phyloP scores from a whole-genome alignment of 176 grass and related monocot species.

The Ananas comosus region DNA sequence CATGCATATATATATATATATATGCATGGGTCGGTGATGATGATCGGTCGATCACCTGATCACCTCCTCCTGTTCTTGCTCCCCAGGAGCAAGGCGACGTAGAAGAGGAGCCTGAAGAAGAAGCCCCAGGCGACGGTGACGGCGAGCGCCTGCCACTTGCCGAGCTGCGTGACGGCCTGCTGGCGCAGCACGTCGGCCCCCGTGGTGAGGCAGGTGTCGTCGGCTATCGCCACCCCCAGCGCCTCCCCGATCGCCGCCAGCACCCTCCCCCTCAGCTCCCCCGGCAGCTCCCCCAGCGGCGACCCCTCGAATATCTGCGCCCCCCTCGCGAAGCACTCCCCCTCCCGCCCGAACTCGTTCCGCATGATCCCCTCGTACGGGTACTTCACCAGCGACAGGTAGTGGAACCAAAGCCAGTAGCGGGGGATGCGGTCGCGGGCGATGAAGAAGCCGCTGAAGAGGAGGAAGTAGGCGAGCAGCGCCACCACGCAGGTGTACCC shows the following conservation, averaged over 20 bases:
- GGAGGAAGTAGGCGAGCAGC: constrained; percentile 81
- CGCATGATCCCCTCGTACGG: constrained; percentile 81
- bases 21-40: too few relatives aligned
- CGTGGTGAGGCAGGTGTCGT: constrained; percentile 47
- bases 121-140: constrained; percentile 72
- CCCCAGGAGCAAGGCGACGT: constrained; percentile 73
- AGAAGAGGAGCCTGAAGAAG: constrained; percentile 79
- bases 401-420: constrained; percentile 99
- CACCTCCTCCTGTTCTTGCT: constrained; percentile 89
- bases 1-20: too few relatives aligned
- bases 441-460: constrained; percentile 96
- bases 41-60: too few relatives aligned
- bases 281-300: constrained; percentile 45
- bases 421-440: constrained; percentile 68
- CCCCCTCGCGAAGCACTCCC: constrained; percentile 67
- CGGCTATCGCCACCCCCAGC: constrained; percentile 37
- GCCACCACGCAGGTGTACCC: constrained; percentile 81
- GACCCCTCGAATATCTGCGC: constrained; percentile 84
- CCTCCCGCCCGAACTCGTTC: constrained; percentile 67
- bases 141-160: constrained; percentile 77
- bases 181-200: constrained; percentile 45
- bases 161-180: constrained; percentile 57
- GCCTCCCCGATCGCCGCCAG: constrained; percentile 50
- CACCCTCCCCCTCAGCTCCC: constrained; percentile 34
- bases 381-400: constrained; percentile 88